A percentile compares a stretch with the other conserved stretches of the same genome.
phyloP scores from a whole-genome alignment of 768 basidiomycete genomes.

The Kwoniella sp. region DNA sequence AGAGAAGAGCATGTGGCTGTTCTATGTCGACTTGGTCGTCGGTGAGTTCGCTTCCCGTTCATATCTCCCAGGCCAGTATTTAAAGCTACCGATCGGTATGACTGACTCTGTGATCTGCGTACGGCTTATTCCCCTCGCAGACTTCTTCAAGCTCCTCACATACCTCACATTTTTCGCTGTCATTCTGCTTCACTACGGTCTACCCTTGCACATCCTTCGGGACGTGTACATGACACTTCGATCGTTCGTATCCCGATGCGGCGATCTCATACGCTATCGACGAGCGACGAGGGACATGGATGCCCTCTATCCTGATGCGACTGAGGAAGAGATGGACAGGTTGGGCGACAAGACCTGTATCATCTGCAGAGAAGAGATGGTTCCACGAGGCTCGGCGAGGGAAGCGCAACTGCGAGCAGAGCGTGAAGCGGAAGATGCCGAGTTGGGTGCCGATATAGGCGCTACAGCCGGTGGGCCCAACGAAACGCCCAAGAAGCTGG shows the following conservation, averaged over 20 bases:
- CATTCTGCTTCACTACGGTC: constrained; percentile 89
- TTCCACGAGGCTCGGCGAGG: constrained; percentile 56
- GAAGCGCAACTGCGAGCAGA: constrained; percentile 23
- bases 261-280: constrained; percentile 87
- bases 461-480: constrained; percentile 66
- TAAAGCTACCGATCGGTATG: background rate
- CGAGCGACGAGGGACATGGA: constrained; percentile 97
- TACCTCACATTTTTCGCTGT: constrained; percentile 92
- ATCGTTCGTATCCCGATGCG: constrained; percentile 83
- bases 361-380: constrained; percentile 97
- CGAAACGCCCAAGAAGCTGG: constrained; percentile 92
- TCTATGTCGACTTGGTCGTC: constrained; percentile 88
- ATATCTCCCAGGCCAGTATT: background rate
- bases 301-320: constrained; percentile 88
- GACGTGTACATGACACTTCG: constrained; percentile 95
- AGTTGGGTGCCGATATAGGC: background rate
- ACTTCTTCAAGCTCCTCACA: constrained; percentile 88
- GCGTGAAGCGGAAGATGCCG: background rate
- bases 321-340: constrained; percentile 74
- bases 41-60: constrained; percentile 62
- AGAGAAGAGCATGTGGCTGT: constrained; percentile 94
- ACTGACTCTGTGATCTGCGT: background rate
- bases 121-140: constrained; percentile 58
- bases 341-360: constrained; percentile 93
- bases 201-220: constrained; percentile 93